phyloP scores from a whole-genome alignment of 2,329 filamentous ascomycete genomes.

The Xylariaceae sp. region DNA sequence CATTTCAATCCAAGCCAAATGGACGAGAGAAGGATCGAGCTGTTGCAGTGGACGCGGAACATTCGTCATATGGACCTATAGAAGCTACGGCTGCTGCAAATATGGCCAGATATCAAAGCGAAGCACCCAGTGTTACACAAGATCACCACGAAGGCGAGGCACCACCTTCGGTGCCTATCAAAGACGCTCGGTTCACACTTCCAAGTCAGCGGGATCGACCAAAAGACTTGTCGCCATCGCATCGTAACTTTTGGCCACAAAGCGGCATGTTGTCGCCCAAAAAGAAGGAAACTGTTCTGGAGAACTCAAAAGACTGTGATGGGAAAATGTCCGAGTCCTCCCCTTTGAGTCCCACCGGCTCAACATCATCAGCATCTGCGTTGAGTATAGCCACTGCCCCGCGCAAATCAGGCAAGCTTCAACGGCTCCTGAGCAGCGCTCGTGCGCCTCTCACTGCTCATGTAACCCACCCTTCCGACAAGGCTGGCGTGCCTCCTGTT shows the following conservation, averaged over 20 bases:
- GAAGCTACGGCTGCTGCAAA: no score
- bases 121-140: slow-evolving; percentile 1
- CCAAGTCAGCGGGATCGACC: neutral
- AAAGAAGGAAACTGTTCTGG: neutral
- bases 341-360: slow-evolving; percentile 25
- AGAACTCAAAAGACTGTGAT: slow-evolving; percentile 5
- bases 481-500: slow-evolving; percentile 30
- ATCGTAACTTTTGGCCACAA: neutral
- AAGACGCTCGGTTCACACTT: slow-evolving; percentile 20
- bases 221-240: neutral
- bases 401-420: slow-evolving; percentile 34
- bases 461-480: slow-evolving; percentile 27
- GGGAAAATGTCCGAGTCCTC: slow-evolving; percentile 18
- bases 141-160: slow-evolving; percentile 15
- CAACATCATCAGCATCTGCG: slow-evolving; percentile 25
- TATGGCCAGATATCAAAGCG: neutral
- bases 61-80: no score
- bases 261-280: neutral
- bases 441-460: slow-evolving; percentile 28
- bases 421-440: slow-evolving; percentile 35
- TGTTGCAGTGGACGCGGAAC: slow-evolving; percentile 5
- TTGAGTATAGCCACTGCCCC: slow-evolving; percentile 31
- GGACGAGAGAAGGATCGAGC: slow-evolving; percentile 20
- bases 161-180: slow-evolving; percentile 33
- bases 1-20: slow-evolving; percentile 35